Base-by-base conservation (phyloP, 495 filamentous ascomycete genomes). In the Xylaria scruposa region DNA sequence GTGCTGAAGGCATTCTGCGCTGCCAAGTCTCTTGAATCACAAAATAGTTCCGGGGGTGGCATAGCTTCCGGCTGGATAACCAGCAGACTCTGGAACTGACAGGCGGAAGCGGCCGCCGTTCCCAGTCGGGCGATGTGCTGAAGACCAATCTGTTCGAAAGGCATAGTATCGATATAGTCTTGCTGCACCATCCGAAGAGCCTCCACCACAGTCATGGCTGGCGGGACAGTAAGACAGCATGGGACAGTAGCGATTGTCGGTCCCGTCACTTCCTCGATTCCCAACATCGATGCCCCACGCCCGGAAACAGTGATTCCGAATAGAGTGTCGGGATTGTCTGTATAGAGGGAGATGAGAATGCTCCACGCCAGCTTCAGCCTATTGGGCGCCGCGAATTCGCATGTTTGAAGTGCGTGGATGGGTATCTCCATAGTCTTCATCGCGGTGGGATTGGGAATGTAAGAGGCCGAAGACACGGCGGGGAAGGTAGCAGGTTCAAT, bases 221-320 rank as follows among this genome's bases (percentile, higher is more conserved):
- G 67, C 46, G 83, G 66, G 26, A 88, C 29, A 40, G 17, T 67
- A 74, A 91, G 75, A 0, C 88, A 84, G 13, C 87, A 75, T 4
- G 90, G 90, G 0, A 91, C 78, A 0, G 90, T 88, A 5, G 89
- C 83, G 44, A 91, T 85, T 1, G 90, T 81, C 3, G 90, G 84
- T 0, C 87, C 88, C 10, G 83, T 77, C 26, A 90, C 81, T 10
- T 81, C 74, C 44, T 85, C 80, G 40, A 91, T 78, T 9, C 82
- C 82, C 1, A 77, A 65, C 0, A 90, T 77, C 2, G 84, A 78
- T 4, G 81, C 82, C 24, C 85, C 80, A 2, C 88, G 81, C 29
- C 86, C 86, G 70, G 74, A 79, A 29, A 89, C 82, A 0, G 85
- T 89, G 67, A 86, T 86, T 1, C 87, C 89, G 73, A 91, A 88